Evolutionary conservation across 768 basidiomycete species (phyloP), one percentile per base, ranked within the genome.

Genomic region (Boletus edulis): DNA sequence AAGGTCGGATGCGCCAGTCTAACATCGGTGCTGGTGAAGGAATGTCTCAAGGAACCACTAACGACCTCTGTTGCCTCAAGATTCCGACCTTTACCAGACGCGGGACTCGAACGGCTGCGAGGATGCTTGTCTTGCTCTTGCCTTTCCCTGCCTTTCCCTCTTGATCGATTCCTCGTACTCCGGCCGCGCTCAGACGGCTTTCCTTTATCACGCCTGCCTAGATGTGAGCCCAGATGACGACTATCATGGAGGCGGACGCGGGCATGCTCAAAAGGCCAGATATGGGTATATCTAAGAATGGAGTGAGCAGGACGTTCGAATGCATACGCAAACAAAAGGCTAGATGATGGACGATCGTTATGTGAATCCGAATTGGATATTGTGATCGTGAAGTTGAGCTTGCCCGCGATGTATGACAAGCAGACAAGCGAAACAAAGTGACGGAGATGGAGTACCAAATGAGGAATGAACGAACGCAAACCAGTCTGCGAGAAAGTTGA

Each of bases 251-350:
- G 76, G 45, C 87, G 80, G 5, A 98, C 94, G 38, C 96, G 86
- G 20, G 95, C 89, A 65, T 95, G 93, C 66, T 96, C 94, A 60
- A 94, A 98, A 0, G 96, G 96, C 92, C 94, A 98, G 54, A 98
- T 97, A 68, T 98, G 89, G 55, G 89, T 87, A 74, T 97, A 98
- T 58, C 93, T 94, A 58, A 17, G 27, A 31, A 39, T 27, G 24
- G 27, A 15, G 51, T 61, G 42, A 66, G 59, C 24, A 24, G 3
- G 24, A 34, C 11, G 6, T 56, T 53, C 37, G 10, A 38, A 44
- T 0, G n/a, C 17, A 32, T 20, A 46, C 3, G 22, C 49, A 11
- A 37, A 47, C 24, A 38, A 40, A 38, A 27, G 20, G 17, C 24
- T 3, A 20, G 40, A 45, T 40, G 51, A 56, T 57, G 46, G 47